These are phyloP conservation scores for Piper betle DNA, from an alignment of 164 flowering plant species.

Conservation along the genomic window DNA sequence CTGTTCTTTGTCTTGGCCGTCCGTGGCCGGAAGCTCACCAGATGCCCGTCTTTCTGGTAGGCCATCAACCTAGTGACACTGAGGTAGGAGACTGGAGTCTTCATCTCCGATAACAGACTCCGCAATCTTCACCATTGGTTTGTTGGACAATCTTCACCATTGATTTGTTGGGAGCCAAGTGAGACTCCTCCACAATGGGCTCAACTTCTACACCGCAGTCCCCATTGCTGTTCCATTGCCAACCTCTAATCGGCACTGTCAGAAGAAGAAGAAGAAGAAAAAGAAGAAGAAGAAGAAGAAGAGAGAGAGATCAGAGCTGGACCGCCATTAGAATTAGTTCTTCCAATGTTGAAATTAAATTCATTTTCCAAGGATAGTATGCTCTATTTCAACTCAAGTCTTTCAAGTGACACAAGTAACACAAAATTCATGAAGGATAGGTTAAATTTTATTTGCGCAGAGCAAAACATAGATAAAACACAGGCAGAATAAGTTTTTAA, in stretches of 20 bases:
- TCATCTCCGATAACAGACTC: slow-evolving; percentile 11
- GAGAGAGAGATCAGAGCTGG: no score
- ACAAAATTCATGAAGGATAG: no score
- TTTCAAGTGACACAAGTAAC: no score
- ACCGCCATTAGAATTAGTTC: no score
- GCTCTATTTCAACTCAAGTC: no score
- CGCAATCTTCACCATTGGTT: no score
- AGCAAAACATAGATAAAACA: no score
- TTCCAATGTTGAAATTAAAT: no score
- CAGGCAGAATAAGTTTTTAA: no score
- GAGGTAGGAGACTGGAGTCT: slow-evolving; percentile 7
- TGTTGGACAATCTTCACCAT: slow-evolving; percentile 6
- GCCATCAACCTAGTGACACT: slow-evolving; percentile 10
- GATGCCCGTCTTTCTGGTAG: neutral
- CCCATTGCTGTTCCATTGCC: slow-evolving; percentile 9
- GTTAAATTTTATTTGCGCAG: no score
- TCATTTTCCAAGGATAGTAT: no score
- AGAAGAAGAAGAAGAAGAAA: no score
- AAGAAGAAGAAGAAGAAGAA: neutral
- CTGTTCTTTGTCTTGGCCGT: neutral
- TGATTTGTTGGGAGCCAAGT: slow-evolving; percentile 1
- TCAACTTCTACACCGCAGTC: slow-evolving; percentile 1
- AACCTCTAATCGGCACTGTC: slow-evolving; percentile 4
- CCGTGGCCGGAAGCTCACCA: neutral
- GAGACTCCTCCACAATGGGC: slow-evolving; percentile 8